These are phyloP conservation scores for Saccharum hybrid DNA, from an alignment of 202 grass and related monocot species.

Conservation along the genomic window DNA sequence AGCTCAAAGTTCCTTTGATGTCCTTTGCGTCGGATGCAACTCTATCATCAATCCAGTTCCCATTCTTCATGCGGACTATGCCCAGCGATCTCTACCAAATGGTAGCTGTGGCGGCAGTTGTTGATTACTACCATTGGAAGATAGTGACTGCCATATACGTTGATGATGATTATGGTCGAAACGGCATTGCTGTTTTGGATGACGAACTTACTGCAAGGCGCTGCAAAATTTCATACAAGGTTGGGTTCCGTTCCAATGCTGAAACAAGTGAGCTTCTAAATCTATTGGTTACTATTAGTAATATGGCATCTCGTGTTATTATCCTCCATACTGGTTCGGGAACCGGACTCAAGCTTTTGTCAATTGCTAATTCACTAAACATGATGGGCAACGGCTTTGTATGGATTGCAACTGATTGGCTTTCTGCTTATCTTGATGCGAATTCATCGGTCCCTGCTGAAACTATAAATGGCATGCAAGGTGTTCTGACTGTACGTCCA, in stretches of 20 bases:
- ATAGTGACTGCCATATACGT: constrained; percentile 76
- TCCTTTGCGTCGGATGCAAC: constrained; percentile 88
- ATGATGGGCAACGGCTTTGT: constrained; percentile 93
- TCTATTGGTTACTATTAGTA: constrained; percentile 61
- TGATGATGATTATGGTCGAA: constrained; percentile 89
- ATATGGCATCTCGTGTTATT: constrained; percentile 84
- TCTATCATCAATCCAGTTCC: constrained; percentile 74
- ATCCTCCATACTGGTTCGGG: constrained; percentile 64
- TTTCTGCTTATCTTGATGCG: constrained; percentile 73
- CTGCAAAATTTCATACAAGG: constrained; percentile 76
- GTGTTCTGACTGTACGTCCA: constrained; percentile 75
- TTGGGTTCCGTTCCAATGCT: constrained; percentile 55
- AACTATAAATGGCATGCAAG: constrained; percentile 76
- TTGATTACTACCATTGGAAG: constrained; percentile 83
- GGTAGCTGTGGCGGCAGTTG: constrained; percentile 72
- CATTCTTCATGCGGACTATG: constrained; percentile 81
- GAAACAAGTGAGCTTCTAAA: constrained; percentile 59
- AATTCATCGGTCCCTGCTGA: constrained; percentile 59
- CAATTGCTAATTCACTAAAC: constrained; percentile 64
- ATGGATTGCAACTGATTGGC: constrained; percentile 97
- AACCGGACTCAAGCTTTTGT: constrained; percentile 58
- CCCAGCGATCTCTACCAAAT: constrained; percentile 89
- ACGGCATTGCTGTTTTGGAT: constrained; percentile 82
- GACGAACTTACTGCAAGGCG: constrained; percentile 63
- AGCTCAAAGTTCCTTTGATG: constrained; percentile 79